Conservation (phyloP, 2,329 filamentous ascomycete species). For the Sphaceloma murrayae region DNA sequence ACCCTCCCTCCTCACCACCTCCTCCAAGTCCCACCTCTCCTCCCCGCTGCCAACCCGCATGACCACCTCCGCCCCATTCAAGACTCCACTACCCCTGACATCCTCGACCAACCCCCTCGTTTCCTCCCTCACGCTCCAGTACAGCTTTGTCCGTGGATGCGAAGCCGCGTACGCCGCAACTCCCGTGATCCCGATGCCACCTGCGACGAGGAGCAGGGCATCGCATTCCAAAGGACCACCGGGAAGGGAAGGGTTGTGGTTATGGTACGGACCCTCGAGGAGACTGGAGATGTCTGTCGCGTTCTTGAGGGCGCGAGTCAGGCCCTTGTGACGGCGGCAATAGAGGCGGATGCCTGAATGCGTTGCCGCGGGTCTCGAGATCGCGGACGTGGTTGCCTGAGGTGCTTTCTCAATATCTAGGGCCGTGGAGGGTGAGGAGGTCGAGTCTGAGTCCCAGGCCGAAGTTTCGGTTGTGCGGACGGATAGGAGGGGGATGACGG, state of each 20-base stretch:
- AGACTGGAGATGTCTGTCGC: not conserved
- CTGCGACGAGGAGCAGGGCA: not conserved
- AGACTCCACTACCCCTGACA: slow-evolving; percentile 1
- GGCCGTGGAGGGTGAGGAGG: not conserved
- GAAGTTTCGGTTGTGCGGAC: not conserved
- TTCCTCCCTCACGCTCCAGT: slow-evolving; percentile 6
- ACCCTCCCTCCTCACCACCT: not conserved
- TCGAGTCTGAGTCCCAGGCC: not conserved
- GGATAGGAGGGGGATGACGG: slow-evolving; percentile 26
- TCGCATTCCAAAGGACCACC: not conserved
- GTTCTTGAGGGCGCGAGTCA: not conserved
- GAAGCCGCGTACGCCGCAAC: not conserved
- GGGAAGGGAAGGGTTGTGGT: slow-evolving; percentile 1
- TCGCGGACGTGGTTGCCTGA: not conserved
- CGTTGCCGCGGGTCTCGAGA: not conserved
- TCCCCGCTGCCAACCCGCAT: not conserved
- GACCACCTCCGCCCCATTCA: too few relatives aligned
- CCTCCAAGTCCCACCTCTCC: slow-evolving; percentile 3
- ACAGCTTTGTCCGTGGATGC: slow-evolving; percentile 12
- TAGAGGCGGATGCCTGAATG: slow-evolving; percentile 1
- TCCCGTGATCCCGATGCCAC: slow-evolving; percentile 4
- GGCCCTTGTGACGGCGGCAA: slow-evolving; percentile 6
- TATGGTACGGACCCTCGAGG: slow-evolving; percentile 6
- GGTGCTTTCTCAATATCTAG: not conserved
- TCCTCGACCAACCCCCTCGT: slow-evolving; percentile 8